Evolutionary conservation across 768 basidiomycete genomes (phyloP).

Genomic region (Pisolithus marmoratus): DNA sequence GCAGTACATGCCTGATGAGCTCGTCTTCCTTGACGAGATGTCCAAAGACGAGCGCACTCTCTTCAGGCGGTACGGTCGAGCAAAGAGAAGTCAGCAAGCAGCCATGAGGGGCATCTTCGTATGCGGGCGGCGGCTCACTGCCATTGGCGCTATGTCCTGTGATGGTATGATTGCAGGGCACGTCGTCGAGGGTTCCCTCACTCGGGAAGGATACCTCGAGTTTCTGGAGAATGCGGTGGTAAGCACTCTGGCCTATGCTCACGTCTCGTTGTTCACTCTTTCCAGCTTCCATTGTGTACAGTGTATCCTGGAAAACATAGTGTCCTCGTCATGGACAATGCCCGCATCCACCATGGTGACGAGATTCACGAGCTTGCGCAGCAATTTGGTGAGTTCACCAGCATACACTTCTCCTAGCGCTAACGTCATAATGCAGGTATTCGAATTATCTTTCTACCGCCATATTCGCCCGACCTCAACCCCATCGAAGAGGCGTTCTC

Average conservation of each 20-base stretch:
- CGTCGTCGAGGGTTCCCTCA: constrained; percentile 31
- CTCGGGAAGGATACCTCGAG: constrained; percentile 14
- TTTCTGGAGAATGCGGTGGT: constrained; percentile 25
- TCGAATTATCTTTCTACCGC: constrained; percentile 26
- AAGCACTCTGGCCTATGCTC: constrained; percentile 1
- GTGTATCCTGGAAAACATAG: constrained; percentile 14
- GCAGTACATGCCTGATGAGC: no score
- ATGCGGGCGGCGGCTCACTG: no score
- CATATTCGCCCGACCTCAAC: constrained; percentile 35
- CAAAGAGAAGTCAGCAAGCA: no score
- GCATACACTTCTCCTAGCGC: neutral
- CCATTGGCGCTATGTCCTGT: no score
- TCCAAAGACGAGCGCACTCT: no score
- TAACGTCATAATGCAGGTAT: constrained; percentile 15
- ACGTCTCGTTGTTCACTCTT: neutral
- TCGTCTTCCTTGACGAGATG: no score
- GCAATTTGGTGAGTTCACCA: neutral
- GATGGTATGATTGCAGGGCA: constrained; percentile 9
- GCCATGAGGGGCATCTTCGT: no score
- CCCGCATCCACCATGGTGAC: constrained; percentile 14
- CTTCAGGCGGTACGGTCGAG: no score
- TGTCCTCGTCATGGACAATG: constrained; percentile 16
- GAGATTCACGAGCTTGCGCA: constrained; percentile 8
- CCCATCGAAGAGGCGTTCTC: constrained; percentile 33
- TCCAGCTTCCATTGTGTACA: constrained; percentile 4